phyloP scores from a whole-genome alignment of 2,329 filamentous ascomycete genomes.

The Gaeumannomyces tritici region DNA sequence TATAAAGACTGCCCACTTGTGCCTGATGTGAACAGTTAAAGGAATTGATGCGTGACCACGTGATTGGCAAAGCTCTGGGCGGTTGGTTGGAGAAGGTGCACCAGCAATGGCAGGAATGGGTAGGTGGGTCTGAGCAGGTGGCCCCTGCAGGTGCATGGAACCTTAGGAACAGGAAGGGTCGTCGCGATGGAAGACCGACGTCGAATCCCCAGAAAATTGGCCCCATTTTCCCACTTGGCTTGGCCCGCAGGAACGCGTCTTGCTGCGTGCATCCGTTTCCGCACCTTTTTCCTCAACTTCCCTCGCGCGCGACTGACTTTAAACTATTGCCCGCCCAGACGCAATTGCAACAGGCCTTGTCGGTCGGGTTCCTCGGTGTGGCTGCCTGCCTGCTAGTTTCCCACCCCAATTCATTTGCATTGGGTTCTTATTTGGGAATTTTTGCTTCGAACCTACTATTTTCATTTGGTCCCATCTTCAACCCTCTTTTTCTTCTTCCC shows the following conservation, averaged over 20 bases:
- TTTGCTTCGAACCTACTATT: background rate
- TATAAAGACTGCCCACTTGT: too few species aligned
- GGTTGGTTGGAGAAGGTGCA: background rate
- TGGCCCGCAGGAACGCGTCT: background rate
- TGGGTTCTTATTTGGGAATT: background rate
- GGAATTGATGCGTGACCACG: background rate
- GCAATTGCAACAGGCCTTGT: background rate
- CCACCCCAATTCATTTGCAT: background rate
- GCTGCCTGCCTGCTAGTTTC: background rate
- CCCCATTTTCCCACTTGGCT: background rate
- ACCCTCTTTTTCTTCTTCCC: background rate
- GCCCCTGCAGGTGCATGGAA: too few species aligned
- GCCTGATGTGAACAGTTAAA: too few species aligned
- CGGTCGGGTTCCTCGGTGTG: background rate
- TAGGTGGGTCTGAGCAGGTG: too few species aligned
- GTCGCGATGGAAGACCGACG: background rate
- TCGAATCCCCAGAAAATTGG: background rate
- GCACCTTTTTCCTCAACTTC: background rate
- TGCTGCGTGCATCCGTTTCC: background rate
- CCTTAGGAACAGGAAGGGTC: too few species aligned
- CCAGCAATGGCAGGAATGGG: too few species aligned
- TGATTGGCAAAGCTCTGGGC: background rate
- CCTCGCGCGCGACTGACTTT: background rate
- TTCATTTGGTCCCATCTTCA: background rate
- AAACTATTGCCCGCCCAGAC: background rate